Conservation (phyloP, 257 asterid genomes). For the Petunia secreta region DNA sequence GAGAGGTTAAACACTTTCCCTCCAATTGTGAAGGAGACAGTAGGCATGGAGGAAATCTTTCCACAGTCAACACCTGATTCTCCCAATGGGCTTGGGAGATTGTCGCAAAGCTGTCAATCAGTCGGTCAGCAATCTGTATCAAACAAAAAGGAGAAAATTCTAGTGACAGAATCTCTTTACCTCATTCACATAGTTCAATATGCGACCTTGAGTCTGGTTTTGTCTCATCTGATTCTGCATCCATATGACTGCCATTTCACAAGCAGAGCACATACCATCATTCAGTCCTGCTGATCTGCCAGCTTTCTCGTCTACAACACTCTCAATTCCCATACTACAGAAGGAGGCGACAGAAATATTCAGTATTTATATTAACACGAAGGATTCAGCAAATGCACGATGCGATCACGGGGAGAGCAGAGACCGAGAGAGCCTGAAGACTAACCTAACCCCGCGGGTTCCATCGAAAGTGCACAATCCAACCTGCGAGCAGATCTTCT, state of each 20-base stretch:
- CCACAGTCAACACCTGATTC: slow-evolving; percentile 77
- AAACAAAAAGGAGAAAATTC: slow-evolving; percentile 20
- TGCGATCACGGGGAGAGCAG: neutral
- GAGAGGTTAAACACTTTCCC: slow-evolving; percentile 67
- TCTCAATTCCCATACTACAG: slow-evolving; percentile 75
- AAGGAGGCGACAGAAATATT: neutral
- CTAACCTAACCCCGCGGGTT: slow-evolving; percentile 81
- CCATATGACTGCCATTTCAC: slow-evolving; percentile 77
- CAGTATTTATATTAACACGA: neutral
- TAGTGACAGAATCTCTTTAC: slow-evolving; percentile 17
- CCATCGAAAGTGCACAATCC: slow-evolving; percentile 94
- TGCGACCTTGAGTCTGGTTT: slow-evolving; percentile 51
- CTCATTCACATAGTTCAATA: slow-evolving; percentile 45
- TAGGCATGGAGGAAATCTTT: slow-evolving; percentile 61
- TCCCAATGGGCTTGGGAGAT: slow-evolving; percentile 78
- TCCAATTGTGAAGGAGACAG: slow-evolving; percentile 67
- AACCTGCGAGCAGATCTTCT: slow-evolving; percentile 81
- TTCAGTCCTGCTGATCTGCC: slow-evolving; percentile 55
- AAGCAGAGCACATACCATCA: slow-evolving; percentile 65
- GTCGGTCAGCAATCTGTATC: neutral
- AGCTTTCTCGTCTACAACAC: slow-evolving; percentile 70
- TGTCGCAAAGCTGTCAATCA: slow-evolving; percentile 66
- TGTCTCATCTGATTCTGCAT: slow-evolving; percentile 65
- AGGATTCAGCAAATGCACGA: neutral
- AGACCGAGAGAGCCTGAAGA: neutral